phyloP scores from a whole-genome alignment of 2,329 filamentous ascomycete species.

The Fusarium mangiferae region DNA sequence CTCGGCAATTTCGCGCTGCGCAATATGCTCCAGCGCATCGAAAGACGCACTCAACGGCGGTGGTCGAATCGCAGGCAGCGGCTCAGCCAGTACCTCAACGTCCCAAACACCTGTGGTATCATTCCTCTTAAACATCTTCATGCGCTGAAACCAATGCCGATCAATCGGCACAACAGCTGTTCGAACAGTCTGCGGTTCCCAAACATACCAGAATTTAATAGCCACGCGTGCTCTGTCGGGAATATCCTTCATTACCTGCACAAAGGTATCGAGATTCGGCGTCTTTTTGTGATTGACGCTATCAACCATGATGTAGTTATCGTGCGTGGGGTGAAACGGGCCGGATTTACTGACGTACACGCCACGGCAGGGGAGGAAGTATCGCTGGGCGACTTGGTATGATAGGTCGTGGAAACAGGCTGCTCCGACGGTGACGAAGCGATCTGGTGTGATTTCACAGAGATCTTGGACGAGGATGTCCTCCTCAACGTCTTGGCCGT shows the following conservation, averaged over 20 bases:
- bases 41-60: slow-evolving; percentile 85
- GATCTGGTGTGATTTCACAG: slow-evolving; percentile 92
- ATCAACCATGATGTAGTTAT: slow-evolving; percentile 71
- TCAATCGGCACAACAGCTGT: slow-evolving; percentile 93
- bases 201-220: slow-evolving; percentile 16
- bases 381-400: slow-evolving; percentile 94
- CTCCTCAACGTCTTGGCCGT: slow-evolving; percentile 86
- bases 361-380: slow-evolving; percentile 91
- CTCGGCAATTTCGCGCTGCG: slow-evolving; percentile 87
- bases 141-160: slow-evolving; percentile 94
- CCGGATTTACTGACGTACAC: slow-evolving; percentile 72
- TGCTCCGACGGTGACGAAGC: slow-evolving; percentile 92
- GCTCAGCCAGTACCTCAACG: slow-evolving; percentile 83
- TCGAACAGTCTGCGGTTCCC: slow-evolving; percentile 78
- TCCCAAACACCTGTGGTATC: slow-evolving; percentile 93
- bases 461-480: slow-evolving; percentile 87
- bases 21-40: slow-evolving; percentile 87
- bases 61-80: slow-evolving; percentile 78
- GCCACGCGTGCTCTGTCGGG: slow-evolving; percentile 23
- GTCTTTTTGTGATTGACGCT: slow-evolving; percentile 80
- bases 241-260: slow-evolving; percentile 18
- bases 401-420: slow-evolving; percentile 95
- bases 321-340: background rate
- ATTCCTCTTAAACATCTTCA: slow-evolving; percentile 91
- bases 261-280: slow-evolving; percentile 74